Base-by-base conservation (phyloP, 75 land plant genomes). In the Sequoiadendron giganteum region DNA sequence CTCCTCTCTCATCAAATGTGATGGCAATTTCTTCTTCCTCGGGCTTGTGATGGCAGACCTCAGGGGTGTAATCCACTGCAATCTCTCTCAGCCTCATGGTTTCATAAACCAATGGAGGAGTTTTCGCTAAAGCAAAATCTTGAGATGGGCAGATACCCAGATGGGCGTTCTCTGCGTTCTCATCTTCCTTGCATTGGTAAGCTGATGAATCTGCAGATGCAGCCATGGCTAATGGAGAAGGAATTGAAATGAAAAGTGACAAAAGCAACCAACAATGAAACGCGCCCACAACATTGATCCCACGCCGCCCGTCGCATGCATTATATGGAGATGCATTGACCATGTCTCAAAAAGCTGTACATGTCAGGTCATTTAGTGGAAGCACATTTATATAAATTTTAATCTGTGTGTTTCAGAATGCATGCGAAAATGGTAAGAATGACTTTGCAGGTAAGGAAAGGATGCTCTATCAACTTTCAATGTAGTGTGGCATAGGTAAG, bases 11-110 rank as follows among this genome's bases (percentile, higher is more conserved):
- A 86, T 95, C 92, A 55, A 82, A 94, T 55, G 93, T 90, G 89
- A 95, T 83, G 45, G 85, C 83, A 48, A 95, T 94, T 47, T 91
- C 88, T 73, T 55, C 85, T 65, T 86, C 48, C 47, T 88, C 91
- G 6, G 87, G 55, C 77, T 81, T 73, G 87, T 94, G 95, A 75
- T 88, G 39, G 87, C 91, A 90, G 28, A 88, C 92, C 88, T 94
- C 93, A 10, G 93, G 93, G 30, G 89, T 75, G 91, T 95, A 95
- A 88, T 95, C 94, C 6, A 95, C 89, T 52, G 90, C 96, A 14
- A 95, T 94, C 84, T 90, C 86, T 19, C 88, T 86, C 77, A 95
- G 89, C 85, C 80, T 61, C 88, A 70, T 82, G 13, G 93, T 91
- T 75, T 30, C 38, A 75, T 25, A 34, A 34, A 6, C 75, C 39